Conservation (phyloP, 1,284 basidiomycete species). For the Termitomyces sp. region DNA sequence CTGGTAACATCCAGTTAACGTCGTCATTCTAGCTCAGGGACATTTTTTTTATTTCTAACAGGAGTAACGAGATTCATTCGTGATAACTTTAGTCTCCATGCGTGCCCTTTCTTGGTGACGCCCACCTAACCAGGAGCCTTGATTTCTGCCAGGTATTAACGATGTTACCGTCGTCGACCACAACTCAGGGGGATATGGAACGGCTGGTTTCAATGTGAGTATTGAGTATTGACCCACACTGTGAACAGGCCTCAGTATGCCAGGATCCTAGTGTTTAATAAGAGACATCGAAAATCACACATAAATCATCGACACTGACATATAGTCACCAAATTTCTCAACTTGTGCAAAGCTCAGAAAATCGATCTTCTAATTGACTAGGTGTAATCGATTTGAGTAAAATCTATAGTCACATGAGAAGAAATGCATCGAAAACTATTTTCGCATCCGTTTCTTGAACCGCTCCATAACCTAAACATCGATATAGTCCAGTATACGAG, state of each 20-base stretch:
- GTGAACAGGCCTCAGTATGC: neutral
- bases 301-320: neutral
- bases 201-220: neutral
- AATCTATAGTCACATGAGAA: slow-evolving; percentile 3
- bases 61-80: too few species aligned
- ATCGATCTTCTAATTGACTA: neutral
- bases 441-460: slow-evolving; percentile 83
- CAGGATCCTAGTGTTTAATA: neutral
- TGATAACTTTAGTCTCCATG: too few species aligned
- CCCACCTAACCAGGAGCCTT: too few species aligned
- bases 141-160: too few species aligned
- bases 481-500: slow-evolving; percentile 2
- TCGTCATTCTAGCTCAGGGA: too few species aligned
- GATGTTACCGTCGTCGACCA: too few species aligned
- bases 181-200: neutral
- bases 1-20: too few species aligned
- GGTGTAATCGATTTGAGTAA: neutral
- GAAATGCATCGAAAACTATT: slow-evolving; percentile 22
- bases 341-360: slow-evolving; percentile 11
- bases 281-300: neutral
- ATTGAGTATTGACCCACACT: neutral
- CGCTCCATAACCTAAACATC: slow-evolving; percentile 71
- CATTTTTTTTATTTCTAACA: too few species aligned
- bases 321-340: neutral
- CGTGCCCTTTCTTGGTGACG: too few species aligned